These are phyloP conservation scores for Vanrija sp. DNA, from an alignment of 1,284 basidiomycete species.

Conservation along the genomic window DNA sequence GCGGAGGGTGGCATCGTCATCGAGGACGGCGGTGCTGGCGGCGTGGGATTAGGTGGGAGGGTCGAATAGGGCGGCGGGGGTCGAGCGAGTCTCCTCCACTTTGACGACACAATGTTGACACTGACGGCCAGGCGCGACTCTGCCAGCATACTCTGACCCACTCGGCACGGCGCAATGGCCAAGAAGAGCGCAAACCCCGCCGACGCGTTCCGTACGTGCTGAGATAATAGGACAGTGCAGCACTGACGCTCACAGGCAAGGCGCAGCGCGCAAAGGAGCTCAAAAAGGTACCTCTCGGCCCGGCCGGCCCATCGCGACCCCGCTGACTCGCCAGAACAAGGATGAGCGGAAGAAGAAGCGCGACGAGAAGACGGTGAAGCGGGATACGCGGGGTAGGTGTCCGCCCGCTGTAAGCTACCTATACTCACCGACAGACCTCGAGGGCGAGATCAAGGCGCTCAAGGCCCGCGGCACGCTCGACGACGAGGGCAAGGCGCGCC, in stretches of 20 bases:
- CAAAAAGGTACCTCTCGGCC: conserved; percentile 70
- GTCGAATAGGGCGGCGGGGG: not conserved
- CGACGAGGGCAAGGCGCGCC: conserved; percentile 34
- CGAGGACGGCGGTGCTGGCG: no score
- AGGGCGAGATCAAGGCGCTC: conserved; percentile 40
- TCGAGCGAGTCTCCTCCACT: no score
- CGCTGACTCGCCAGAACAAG: conserved; percentile 63
- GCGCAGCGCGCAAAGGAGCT: conserved; percentile 80
- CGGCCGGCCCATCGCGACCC: not conserved
- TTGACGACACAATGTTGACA: not conserved
- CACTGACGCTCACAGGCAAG: conserved; percentile 59
- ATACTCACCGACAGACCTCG: conserved; percentile 33
- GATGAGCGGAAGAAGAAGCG: conserved; percentile 68
- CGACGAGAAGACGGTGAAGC: conserved; percentile 79
- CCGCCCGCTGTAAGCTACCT: not conserved
- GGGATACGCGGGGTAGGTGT: conserved; percentile 68
- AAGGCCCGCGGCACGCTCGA: conserved; percentile 27
- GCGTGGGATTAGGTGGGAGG: conserved; percentile 3
- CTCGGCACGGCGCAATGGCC: not conserved
- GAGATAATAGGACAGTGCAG: fast-evolving
- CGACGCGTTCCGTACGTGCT: conserved; percentile 65
- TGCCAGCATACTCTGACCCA: not conserved
- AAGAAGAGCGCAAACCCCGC: conserved; percentile 69
- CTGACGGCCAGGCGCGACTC: not conserved
- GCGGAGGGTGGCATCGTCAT: not conserved